Conservation (phyloP, 1,139 yeast genomes). For the Suhomyces bribrorum region DNA sequence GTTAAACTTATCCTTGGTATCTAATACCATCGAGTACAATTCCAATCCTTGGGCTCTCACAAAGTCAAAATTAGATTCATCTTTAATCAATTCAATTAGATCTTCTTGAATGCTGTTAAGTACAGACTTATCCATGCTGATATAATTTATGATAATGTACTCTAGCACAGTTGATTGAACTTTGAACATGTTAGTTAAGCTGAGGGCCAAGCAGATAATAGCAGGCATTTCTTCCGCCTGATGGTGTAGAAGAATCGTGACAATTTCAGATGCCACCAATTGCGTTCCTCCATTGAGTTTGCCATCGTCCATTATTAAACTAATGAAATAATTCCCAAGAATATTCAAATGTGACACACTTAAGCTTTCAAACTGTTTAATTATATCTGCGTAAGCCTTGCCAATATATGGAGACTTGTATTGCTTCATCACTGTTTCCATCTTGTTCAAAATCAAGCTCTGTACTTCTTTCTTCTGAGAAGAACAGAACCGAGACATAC, state of each 20-base stretch:
- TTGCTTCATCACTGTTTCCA: not conserved
- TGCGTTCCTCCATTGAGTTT: conserved; percentile 45
- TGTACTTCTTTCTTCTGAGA: not conserved
- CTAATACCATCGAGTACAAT: conserved; percentile 26
- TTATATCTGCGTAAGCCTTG: conserved; percentile 38
- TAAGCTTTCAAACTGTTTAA: conserved; percentile 7
- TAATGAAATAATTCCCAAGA: conserved; percentile 30
- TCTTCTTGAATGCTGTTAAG: not conserved
- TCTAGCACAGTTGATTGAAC: conserved; percentile 49
- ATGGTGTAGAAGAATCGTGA: conserved; percentile 26
- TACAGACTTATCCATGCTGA: not conserved
- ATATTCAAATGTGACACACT: not conserved
- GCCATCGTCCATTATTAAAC: conserved; percentile 1
- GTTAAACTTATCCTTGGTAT: not conserved
- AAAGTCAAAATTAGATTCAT: conserved; percentile 38
- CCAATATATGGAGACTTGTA: conserved; percentile 21
- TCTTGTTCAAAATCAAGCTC: not conserved
- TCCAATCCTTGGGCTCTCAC: conserved; percentile 45
- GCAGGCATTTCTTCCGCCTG: conserved; percentile 20
- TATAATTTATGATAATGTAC: conserved; percentile 21
- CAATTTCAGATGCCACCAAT: conserved; percentile 37
- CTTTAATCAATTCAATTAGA: conserved; percentile 21
- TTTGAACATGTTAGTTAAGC: conserved; percentile 44
- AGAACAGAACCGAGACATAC: not conserved
- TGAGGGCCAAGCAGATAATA: conserved; percentile 31